Base-by-base conservation (phyloP, 129 eudicot genomes). In the Dittrichia graveolens region DNA sequence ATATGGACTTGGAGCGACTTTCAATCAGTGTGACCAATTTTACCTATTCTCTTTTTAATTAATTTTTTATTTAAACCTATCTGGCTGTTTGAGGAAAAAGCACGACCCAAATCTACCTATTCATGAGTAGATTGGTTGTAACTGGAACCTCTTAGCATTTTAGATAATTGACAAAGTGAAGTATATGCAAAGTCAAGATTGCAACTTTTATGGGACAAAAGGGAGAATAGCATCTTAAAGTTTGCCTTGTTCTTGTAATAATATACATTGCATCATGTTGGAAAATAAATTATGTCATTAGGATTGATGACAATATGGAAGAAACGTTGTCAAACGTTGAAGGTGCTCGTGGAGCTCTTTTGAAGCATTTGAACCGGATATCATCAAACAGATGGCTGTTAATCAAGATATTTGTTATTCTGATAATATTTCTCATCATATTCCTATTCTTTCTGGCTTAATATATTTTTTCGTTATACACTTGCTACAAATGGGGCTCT, bases 261-360 rank as follows among this genome's bases (percentile, higher is more conserved):
- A 64, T 64, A 64, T 42, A 64, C 16, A 8, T 16, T 8, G 15
- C 14, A 38, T 4, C 63, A 16, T 69, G 49, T 6, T 44, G 37
- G 39, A 58, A 34, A 8, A 12, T 7, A 13, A 60, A 8, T 42
- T 45, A 24, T 49, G 64, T 18, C 49, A 53, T 79, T 82, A 92
- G 98, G 89, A 92, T 92, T 62, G 96, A 92, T 71, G 98, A 92
- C 61, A 86, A 87, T 83, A 89, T 92, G 98, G 98, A 89, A 7
- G 96, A 92, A 52, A 69, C 95, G n/a, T 73, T 89, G 70, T 67
- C 89, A 24, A 79, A 92, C 79, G 96, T 92, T 38, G 98, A 92
- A 72, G 91, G 98, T 73, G 98, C 95, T 56, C 87, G 80, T 19
- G 75, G 84, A 46, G 86, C 91, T 72, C 75, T 92, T 74, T 67